phyloP scores from a whole-genome alignment of 768 basidiomycete species.

The Agrocybe praecox region DNA sequence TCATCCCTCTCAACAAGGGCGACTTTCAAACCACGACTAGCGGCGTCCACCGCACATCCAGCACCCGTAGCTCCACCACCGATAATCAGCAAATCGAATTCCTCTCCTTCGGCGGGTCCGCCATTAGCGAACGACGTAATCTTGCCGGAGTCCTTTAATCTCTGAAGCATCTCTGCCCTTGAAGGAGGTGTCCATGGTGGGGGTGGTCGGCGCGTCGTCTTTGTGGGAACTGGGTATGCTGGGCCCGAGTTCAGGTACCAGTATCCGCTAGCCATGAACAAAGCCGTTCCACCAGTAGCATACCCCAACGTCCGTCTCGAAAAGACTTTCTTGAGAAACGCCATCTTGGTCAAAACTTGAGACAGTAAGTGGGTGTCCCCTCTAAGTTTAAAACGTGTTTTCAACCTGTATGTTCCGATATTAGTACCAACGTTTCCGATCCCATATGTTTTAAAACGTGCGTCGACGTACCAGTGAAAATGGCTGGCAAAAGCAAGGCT shows the following conservation, averaged over 20 bases:
- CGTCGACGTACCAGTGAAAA: not conserved
- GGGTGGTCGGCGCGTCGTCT: constrained; percentile 70
- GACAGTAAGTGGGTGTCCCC: not conserved
- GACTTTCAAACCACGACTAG: constrained; percentile 87
- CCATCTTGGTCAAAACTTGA: constrained; percentile 21
- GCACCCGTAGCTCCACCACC: constrained; percentile 89
- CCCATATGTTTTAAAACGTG: not conserved
- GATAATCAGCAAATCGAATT: constrained; percentile 26
- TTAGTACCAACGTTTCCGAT: not conserved
- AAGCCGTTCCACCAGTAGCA: constrained; percentile 52
- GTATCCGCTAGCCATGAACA: constrained; percentile 62
- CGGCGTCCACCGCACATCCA: constrained; percentile 96
- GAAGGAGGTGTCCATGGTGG: constrained; percentile 80
- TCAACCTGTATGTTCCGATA: not conserved
- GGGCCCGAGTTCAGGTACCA: constrained; percentile 78
- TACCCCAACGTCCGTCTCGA: constrained; percentile 58
- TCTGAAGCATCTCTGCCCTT: constrained; percentile 63
- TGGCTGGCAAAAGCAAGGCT: not conserved
- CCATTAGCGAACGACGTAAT: constrained; percentile 15
- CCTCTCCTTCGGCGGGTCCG: constrained; percentile 14
- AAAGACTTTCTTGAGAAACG: constrained; percentile 44
- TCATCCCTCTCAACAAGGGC: constrained; percentile 94
- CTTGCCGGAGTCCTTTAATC: constrained; percentile 51
- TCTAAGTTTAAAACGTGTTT: not conserved
- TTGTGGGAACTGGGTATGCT: constrained; percentile 62